Evolutionary conservation across 352 stramenopile species (phyloP).

Genomic region (Globisporangium megalacanthum): DNA sequence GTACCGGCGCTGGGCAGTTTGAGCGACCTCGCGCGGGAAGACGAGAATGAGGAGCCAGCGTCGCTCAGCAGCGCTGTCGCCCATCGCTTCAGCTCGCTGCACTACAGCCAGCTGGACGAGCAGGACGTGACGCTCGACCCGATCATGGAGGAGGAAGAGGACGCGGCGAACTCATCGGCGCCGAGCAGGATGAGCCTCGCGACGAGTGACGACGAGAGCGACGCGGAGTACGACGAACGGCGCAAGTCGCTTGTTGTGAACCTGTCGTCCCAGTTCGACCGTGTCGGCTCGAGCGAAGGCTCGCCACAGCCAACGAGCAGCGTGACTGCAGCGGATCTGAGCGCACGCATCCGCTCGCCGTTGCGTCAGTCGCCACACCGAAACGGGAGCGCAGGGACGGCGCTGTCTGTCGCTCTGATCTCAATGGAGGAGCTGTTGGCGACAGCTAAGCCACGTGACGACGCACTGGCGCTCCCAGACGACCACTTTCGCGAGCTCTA

Average conservation of each 20-base stretch:
- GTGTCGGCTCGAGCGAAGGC: conserved; percentile 28
- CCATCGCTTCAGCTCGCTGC: conserved; percentile 11
- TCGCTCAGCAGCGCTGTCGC: conserved; percentile 5
- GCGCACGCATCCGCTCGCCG: conserved; percentile 13
- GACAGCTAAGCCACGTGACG: conserved; percentile 23
- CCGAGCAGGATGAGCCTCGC: conserved; percentile 81
- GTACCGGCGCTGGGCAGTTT: conserved; percentile 15
- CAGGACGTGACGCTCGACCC: conserved; percentile 49
- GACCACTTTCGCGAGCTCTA: conserved; percentile 12
- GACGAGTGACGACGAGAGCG: conserved; percentile 43
- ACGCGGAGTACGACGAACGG: conserved; percentile 41
- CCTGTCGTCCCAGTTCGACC: conserved; percentile 66
- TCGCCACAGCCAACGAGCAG: conserved; percentile 2
- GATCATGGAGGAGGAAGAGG: conserved; percentile 64
- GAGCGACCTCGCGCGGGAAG: conserved; percentile 19
- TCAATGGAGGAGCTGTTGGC: conserved; percentile 43
- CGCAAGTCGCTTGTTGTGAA: conserved; percentile 69
- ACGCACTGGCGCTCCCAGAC: conserved; percentile 5
- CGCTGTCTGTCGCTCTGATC: conserved; percentile 10
- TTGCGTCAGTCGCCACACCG: conserved; percentile 8
- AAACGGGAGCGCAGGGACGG: background rate
- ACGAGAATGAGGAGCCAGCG: conserved; percentile 15
- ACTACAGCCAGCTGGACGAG: conserved; percentile 20
- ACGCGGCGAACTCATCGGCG: conserved; percentile 33
- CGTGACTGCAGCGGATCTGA: conserved; percentile 10